These are phyloP conservation scores for Drosera spatulata DNA, from an alignment of 179 eudicot genomes.

Conservation along the genomic window DNA sequence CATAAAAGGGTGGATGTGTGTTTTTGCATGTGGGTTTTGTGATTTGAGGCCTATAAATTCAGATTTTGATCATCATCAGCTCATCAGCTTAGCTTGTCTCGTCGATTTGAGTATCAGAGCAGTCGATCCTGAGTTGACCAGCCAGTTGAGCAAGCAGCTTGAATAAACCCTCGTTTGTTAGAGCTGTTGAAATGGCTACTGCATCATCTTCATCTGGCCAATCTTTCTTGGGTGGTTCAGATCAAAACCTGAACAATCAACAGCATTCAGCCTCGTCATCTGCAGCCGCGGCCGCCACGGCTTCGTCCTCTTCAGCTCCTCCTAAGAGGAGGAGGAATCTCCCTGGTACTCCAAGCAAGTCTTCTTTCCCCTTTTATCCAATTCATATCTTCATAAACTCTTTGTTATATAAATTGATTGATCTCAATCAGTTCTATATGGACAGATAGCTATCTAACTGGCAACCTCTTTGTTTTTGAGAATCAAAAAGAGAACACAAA, in stretches of 20 bases:
- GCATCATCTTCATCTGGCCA: slow-evolving; percentile 19
- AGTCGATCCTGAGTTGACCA: too few relatives aligned
- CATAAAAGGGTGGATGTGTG: too few relatives aligned
- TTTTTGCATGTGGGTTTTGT: background rate
- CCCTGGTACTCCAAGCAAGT: slow-evolving; percentile 68
- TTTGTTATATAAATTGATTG: too few relatives aligned
- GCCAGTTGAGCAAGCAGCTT: too few relatives aligned
- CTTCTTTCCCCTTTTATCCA: background rate
- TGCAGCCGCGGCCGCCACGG: slow-evolving; percentile 1
- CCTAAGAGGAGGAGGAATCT: slow-evolving; percentile 50
- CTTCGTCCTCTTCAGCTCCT: slow-evolving; percentile 8
- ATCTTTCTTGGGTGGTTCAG: background rate
- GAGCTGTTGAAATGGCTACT: slow-evolving; percentile 11
- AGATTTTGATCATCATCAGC: background rate
- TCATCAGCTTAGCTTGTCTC: too few relatives aligned
- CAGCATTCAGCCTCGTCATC: background rate
- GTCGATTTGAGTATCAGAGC: too few relatives aligned
- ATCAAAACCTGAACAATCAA: background rate
- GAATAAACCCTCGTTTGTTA: too few relatives aligned
- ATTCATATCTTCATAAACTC: too few relatives aligned
- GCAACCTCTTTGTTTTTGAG: too few relatives aligned
- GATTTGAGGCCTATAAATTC: background rate
- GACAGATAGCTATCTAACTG: too few relatives aligned
- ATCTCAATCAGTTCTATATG: too few relatives aligned
- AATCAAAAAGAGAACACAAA: too few relatives aligned